These are phyloP conservation scores for Penicillium sp. DNA, from an alignment of 2,329 filamentous ascomycete species.

Conservation along the genomic window DNA sequence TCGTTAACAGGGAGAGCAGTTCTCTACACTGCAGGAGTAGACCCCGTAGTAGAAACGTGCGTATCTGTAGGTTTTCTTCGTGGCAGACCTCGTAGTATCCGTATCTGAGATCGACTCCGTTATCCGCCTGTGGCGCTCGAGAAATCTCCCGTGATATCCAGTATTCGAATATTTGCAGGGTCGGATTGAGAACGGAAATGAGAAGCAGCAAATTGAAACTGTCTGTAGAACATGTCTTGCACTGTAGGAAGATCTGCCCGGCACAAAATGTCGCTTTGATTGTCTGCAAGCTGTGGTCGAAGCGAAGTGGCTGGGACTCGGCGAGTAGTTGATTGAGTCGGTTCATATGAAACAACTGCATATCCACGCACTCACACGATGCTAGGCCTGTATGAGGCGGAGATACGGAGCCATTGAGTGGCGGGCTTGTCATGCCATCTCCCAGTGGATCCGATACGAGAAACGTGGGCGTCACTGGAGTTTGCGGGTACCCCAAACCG, in stretches of 20 bases:
- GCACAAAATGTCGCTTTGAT: conserved; percentile 40
- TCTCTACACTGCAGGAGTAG: conserved; percentile 39
- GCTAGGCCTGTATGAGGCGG: conserved; percentile 26
- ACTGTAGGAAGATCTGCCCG: conserved; percentile 40
- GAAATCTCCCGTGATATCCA: conserved; percentile 37
- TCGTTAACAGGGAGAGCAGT: conserved; percentile 33
- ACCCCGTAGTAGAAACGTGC: conserved; percentile 36
- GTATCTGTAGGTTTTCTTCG: conserved; percentile 38
- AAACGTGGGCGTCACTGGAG: conserved; percentile 41
- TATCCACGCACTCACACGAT: conserved; percentile 40
- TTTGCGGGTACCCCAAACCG: conserved; percentile 32
- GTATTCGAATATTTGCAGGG: conserved; percentile 40
- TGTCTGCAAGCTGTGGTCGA: conserved; percentile 42
- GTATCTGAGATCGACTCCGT: conserved; percentile 33
- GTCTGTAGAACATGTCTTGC: conserved; percentile 40
- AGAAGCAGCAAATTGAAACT: conserved; percentile 37
- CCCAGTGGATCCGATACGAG: conserved; percentile 38
- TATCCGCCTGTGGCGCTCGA: conserved; percentile 22
- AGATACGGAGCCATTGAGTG: conserved; percentile 38
- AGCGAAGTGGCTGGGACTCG: conserved; percentile 35
- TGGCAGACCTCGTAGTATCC: conserved; percentile 41
- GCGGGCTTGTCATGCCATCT: conserved; percentile 35
- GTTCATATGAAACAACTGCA: conserved; percentile 39
- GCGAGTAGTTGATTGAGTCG: conserved; percentile 39
- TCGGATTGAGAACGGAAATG: conserved; percentile 40